Evolutionary conservation across 108 stramenopile genomes (phyloP), one percentile per base, ranked within the genome.

Genomic region (Cyclotella baltica): DNA sequence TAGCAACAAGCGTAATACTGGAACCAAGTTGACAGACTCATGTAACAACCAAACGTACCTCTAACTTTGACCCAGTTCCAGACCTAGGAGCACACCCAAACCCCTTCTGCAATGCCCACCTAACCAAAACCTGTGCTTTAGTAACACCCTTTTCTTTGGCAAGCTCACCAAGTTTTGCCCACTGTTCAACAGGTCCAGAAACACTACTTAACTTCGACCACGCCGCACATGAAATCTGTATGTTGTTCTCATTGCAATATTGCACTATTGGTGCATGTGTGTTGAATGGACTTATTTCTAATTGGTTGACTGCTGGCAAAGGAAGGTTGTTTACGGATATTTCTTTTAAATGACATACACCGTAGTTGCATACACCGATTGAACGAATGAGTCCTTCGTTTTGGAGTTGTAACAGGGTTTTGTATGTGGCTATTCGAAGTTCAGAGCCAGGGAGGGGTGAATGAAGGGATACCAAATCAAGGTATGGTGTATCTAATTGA

Each of bases 311-410:
- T 19, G 74, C 72, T 15, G 93, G 93, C 2, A 88, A 57, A 27
- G 87, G 80, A 29, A 87, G 64, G 3, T 67, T 72, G 30, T 57
- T 9, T 13, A 6, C 40, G 0, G 29, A 18, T 2, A 94, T 72
- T 59, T 94, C 91, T 56, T 85, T 51, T 27, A 94, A 70, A 16
- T 87, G 87, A 18, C 73, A 67, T 2, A 92, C 3, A 8, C 93
- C 93, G 51, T 91, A 94, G 52, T 94, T 91, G 67, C 89, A 90
- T 4, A 94, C 93, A 22, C 90, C 90, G 2, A 94, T 86, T 3
- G 83, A 46, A 18, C 81, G 73, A 6, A 87, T 67, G 67, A 89
- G 82, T 53, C 90, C 88, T 23, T 76, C 56, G 22, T 90, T 80
- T 31, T 84, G 72, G 38, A 92, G 53, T 43, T 92, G 82, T 37